Evolutionary conservation across 192 early-diverging fungal species (phyloP).

Genomic region (Linnemannia elongata): DNA sequence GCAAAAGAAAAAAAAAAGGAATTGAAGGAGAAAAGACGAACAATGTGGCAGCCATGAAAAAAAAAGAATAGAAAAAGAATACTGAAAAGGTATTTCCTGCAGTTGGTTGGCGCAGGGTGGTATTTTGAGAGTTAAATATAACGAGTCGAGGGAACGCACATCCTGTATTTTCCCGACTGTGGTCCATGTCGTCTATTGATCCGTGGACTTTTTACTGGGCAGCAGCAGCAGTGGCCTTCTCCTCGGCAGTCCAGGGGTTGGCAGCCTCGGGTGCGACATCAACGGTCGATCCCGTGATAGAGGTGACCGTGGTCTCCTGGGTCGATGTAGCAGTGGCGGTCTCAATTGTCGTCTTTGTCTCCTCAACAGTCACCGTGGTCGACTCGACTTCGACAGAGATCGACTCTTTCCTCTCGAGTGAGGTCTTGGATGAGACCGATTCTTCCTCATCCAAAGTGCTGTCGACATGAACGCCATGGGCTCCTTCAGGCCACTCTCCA

Average conservation of each 20-base stretch:
- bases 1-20: not conserved
- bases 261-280: constrained; percentile 48
- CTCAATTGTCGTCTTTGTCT: constrained; percentile 22
- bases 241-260: constrained; percentile 38
- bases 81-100: not conserved
- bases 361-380: not conserved
- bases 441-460: constrained; percentile 8
- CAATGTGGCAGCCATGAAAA: not conserved
- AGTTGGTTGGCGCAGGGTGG: not conserved
- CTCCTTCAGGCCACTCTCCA: constrained; percentile 43
- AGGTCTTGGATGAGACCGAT: constrained; percentile 25
- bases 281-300: constrained; percentile 10
- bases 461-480: not conserved
- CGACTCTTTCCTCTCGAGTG: constrained; percentile 17
- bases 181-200: not conserved
- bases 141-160: not conserved
- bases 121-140: not conserved
- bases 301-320: constrained; percentile 14
- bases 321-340: constrained; percentile 12
- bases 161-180: not conserved
- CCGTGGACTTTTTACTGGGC: not conserved
- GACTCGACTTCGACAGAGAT: not conserved
- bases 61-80: not conserved
- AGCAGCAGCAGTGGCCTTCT: constrained; percentile 1
- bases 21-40: not conserved